Conservation (phyloP, 1,284 basidiomycete genomes). For the Fistulinella staudtii region DNA sequence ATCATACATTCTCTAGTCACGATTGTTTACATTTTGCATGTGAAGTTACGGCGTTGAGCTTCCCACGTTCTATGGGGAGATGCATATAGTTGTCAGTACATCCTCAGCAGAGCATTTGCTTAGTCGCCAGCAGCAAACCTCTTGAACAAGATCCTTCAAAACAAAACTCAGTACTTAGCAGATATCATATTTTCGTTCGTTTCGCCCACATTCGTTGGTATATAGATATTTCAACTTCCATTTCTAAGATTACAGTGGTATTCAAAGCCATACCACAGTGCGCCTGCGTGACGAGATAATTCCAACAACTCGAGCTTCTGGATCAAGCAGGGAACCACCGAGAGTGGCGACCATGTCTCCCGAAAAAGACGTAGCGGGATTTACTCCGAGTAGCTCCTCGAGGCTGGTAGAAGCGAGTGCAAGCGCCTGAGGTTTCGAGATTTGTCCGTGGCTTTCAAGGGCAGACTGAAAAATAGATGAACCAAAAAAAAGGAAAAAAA, state of each 20-base stretch:
- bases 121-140: no score
- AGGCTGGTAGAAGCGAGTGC: slow-evolving; percentile 32
- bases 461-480: slow-evolving; percentile 17
- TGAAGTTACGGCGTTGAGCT: no score
- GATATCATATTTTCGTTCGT: no score
- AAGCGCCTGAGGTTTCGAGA: slow-evolving; percentile 31
- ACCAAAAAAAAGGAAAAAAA: not conserved
- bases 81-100: no score
- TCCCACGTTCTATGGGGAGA: no score
- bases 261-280: slow-evolving; percentile 29
- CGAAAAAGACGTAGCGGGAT: slow-evolving; percentile 20
- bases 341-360: slow-evolving; percentile 51
- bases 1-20: no score
- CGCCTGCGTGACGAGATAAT: slow-evolving; percentile 40
- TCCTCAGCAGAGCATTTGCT: no score
- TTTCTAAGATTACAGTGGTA: slow-evolving; percentile 3
- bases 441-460: slow-evolving; percentile 19
- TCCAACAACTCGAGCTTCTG: slow-evolving; percentile 45
- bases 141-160: no score
- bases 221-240: slow-evolving; percentile 6
- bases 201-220: no score
- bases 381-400: slow-evolving; percentile 55
- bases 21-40: no score
- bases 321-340: slow-evolving; percentile 38
- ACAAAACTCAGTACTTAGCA: no score